phyloP scores from a whole-genome alignment of 352 stramenopile species.

The Pythium sp. region DNA sequence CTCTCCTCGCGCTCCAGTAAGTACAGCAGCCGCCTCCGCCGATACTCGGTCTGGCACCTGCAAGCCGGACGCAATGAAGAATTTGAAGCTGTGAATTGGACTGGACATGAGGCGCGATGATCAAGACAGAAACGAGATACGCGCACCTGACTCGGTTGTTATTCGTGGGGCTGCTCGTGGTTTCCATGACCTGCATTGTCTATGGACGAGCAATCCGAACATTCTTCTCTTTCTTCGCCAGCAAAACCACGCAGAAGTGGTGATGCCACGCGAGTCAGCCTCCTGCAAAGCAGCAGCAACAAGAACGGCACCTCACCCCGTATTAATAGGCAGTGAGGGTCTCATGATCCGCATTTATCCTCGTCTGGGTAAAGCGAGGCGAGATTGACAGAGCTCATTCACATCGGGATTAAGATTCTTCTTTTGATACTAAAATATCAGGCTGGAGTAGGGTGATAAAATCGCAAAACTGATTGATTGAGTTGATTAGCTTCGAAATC shows the following conservation, averaged over 20 bases:
- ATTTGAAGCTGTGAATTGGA: neutral
- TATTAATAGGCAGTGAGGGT: neutral
- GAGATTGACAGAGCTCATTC: neutral
- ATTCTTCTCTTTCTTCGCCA: neutral
- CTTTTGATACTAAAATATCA: too few relatives aligned
- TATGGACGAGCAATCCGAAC: neutral
- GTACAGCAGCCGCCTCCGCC: slow-evolving; percentile 23
- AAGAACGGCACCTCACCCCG: too few relatives aligned
- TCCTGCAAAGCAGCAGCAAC: too few relatives aligned
- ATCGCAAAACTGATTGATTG: neutral
- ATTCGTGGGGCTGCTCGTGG: neutral
- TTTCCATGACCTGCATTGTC: slow-evolving; percentile 1
- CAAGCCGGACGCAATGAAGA: neutral
- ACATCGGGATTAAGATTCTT: neutral
- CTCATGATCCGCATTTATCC: neutral
- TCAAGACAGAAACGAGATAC: neutral
- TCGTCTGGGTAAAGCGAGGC: neutral
- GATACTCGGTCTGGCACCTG: slow-evolving; percentile 20
- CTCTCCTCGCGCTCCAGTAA: slow-evolving; percentile 25
- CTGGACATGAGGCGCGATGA: neutral
- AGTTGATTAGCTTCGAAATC: neutral
- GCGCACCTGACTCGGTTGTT: slow-evolving; percentile 1
- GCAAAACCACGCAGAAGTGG: too few relatives aligned
- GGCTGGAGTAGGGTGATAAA: neutral
- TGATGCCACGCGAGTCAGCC: neutral